phyloP scores from a whole-genome alignment of 2,329 filamentous ascomycete genomes.

The Colletotrichum sp. region DNA sequence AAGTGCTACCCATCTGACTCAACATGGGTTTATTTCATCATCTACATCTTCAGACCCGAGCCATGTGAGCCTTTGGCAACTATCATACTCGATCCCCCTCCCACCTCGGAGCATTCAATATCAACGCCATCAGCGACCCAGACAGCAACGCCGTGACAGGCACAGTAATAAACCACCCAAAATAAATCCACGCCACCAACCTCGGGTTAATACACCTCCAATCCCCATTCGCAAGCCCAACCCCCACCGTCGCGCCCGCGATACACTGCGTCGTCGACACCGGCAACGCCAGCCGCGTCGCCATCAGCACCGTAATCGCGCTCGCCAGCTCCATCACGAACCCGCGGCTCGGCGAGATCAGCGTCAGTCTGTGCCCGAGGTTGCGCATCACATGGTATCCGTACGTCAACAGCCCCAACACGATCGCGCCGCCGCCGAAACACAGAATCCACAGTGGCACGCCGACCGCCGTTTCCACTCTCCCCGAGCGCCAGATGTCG shows the following conservation, averaged over 20 bases:
- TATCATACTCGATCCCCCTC: neutral
- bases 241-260: slow-evolving; percentile 55
- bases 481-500: slow-evolving; percentile 50
- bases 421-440: slow-evolving; percentile 52
- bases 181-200: slow-evolving; percentile 51
- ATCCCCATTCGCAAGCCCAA: slow-evolving; percentile 56
- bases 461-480: slow-evolving; percentile 36
- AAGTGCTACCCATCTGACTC: too few species aligned
- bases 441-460: slow-evolving; percentile 57
- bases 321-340: slow-evolving; percentile 57
- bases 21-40: too few species aligned
- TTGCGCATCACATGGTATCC: slow-evolving; percentile 68
- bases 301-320: slow-evolving; percentile 58
- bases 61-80: too few species aligned
- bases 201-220: slow-evolving; percentile 54
- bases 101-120: slow-evolving; percentile 57
- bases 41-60: too few species aligned
- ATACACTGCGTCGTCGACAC: slow-evolving; percentile 58
- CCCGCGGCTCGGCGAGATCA: slow-evolving; percentile 58
- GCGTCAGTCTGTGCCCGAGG: slow-evolving; percentile 60
- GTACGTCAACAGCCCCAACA: slow-evolving; percentile 65
- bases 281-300: slow-evolving; percentile 55
- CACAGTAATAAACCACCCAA: slow-evolving; percentile 57
- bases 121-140: slow-evolving; percentile 58
- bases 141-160: slow-evolving; percentile 54